These are phyloP conservation scores for Gossypium armourianum DNA, from an alignment of 441 rosid species.

Conservation along the genomic window DNA sequence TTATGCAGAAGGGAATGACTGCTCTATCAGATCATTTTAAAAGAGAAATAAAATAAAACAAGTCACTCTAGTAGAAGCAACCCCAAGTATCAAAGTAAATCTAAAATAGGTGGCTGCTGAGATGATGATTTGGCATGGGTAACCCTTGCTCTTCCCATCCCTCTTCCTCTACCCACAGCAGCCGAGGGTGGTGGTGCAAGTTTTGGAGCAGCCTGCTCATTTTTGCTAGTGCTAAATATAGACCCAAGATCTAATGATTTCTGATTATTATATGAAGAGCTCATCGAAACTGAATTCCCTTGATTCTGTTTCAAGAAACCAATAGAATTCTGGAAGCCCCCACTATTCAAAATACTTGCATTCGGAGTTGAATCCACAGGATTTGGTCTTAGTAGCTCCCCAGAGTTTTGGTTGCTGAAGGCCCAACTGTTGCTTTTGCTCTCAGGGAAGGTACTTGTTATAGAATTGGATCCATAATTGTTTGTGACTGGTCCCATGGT, in stretches of 20 bases:
- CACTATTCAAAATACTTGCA: constrained; percentile 22
- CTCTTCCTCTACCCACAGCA: constrained; percentile 68
- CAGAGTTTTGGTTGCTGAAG: constrained; percentile 29
- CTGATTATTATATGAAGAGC: constrained; percentile 29
- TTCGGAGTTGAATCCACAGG: constrained; percentile 23
- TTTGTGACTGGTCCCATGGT: constrained; percentile 13
- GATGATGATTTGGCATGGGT: constrained; percentile 35
- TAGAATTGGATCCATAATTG: constrained; percentile 25
- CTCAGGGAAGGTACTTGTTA: constrained; percentile 24
- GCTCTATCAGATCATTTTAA: constrained; percentile 2
- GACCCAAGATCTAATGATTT: constrained; percentile 55
- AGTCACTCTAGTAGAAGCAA: not conserved
- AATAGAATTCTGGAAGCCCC: constrained; percentile 35
- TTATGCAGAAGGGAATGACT: constrained; percentile 13
- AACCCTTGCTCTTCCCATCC: constrained; percentile 55
- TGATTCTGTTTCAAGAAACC: constrained; percentile 48
- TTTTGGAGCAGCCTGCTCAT: constrained; percentile 44
- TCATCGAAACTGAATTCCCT: constrained; percentile 26
- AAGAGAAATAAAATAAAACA: not conserved
- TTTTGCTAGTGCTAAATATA: constrained; percentile 50
- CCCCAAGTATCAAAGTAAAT: constrained; percentile 36
- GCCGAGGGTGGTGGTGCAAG: constrained; percentile 71
- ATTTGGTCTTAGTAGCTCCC: constrained; percentile 28
- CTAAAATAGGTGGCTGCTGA: constrained; percentile 56
- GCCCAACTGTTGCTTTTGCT: constrained; percentile 43